Evolutionary conservation across 176 grass and related monocot genomes (phyloP).

Genomic region (Puya raimondii): DNA sequence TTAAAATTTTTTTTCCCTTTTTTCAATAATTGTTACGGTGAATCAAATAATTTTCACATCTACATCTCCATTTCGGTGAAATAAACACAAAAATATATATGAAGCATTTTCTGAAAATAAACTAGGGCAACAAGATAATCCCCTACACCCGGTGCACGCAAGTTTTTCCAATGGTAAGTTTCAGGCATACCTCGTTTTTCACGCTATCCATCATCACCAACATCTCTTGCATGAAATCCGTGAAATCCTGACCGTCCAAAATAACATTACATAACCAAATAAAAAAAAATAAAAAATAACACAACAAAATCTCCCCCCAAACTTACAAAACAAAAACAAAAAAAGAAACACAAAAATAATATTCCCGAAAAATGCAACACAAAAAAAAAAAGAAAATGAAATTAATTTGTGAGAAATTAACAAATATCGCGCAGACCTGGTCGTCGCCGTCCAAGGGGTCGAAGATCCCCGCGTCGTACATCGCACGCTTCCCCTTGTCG

Average conservation of each 20-base stretch:
- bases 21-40: too few relatives aligned
- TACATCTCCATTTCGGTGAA: too few relatives aligned
- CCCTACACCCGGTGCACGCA: too few relatives aligned
- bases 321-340: not conserved
- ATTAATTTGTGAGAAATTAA: not conserved
- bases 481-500: constrained; percentile 73
- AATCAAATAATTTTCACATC: too few relatives aligned
- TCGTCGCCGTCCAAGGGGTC: constrained; percentile 79
- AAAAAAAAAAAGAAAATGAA: not conserved
- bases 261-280: constrained; percentile 3
- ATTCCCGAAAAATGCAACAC: not conserved
- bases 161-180: too few relatives aligned
- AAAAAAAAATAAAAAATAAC: not conserved
- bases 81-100: too few relatives aligned
- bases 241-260: constrained; percentile 76
- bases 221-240: constrained; percentile 98
- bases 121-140: too few relatives aligned
- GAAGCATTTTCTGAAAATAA: too few relatives aligned
- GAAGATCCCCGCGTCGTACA: constrained; percentile 91
- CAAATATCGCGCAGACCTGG: constrained; percentile 30
- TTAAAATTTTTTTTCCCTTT: too few relatives aligned
- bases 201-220: constrained; percentile 93
- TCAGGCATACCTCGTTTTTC: constrained; percentile 69
- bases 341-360: too few relatives aligned
- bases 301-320: not conserved